Percentiles rank a stretch among this genome's conserved stretches.
phyloP scores from a whole-genome alignment of 305 asterid genomes.

The Fraxinus ornus region DNA sequence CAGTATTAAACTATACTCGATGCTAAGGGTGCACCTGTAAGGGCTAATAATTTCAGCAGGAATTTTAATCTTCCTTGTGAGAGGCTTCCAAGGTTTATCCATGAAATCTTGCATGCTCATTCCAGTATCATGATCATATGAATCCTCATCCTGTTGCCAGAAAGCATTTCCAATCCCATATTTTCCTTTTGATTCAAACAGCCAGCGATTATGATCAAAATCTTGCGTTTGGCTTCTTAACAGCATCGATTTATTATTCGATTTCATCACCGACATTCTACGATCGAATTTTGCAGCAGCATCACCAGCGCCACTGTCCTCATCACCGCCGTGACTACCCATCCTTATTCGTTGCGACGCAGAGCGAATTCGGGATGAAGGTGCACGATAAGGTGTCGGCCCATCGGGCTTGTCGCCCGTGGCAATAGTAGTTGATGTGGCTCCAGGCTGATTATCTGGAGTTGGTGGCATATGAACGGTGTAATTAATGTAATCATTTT shows the following conservation, averaged over 20 bases:
- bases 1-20: background rate
- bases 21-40: conserved; percentile 51
- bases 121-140: conserved; percentile 73
- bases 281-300: conserved; percentile 53
- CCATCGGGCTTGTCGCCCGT: conserved; percentile 78
- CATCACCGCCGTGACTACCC: conserved; percentile 23
- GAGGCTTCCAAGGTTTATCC: conserved; percentile 99
- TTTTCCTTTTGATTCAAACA: conserved; percentile 84
- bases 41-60: conserved; percentile 81
- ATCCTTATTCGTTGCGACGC: conserved; percentile 40
- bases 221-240: conserved; percentile 87
- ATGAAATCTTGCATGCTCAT: conserved; percentile 88
- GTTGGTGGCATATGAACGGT: conserved; percentile 97
- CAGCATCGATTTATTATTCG: conserved; percentile 65
- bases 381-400: conserved; percentile 39
- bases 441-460: conserved; percentile 87
- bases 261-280: conserved; percentile 61
- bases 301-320: conserved; percentile 23
- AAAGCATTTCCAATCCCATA: conserved; percentile 92
- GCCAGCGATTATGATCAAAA: conserved; percentile 92
- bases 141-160: conserved; percentile 70
- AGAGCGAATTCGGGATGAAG: conserved; percentile 45
- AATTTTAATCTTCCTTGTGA: conserved; percentile 68
- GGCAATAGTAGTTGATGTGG: conserved; percentile 14
- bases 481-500: conserved; percentile 60